phyloP scores from a whole-genome alignment of 2,329 filamentous ascomycete species.

The Sporothrix dimorphospora region DNA sequence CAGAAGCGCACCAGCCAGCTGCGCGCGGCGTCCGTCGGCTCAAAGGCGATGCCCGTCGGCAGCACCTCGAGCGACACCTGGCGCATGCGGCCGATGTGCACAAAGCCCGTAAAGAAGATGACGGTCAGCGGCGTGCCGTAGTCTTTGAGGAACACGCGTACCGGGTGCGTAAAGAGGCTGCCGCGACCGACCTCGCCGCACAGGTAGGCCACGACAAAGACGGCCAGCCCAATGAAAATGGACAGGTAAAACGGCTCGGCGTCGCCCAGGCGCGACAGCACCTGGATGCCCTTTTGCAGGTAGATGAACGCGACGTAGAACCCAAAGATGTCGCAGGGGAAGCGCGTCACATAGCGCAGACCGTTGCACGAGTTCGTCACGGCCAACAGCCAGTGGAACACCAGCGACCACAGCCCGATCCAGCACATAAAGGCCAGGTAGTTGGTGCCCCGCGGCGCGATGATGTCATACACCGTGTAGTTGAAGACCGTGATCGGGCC shows the following conservation, averaged over 20 bases:
- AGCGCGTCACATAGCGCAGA: constrained; percentile 86
- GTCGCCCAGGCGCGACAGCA: constrained; percentile 74
- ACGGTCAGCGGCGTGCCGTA: constrained; percentile 84
- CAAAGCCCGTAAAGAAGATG: constrained; percentile 87
- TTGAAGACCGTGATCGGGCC: constrained; percentile 93
- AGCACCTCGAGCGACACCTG: constrained; percentile 69
- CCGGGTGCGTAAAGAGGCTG: constrained; percentile 71
- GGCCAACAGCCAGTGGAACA: constrained; percentile 84
- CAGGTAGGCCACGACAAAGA: constrained; percentile 75
- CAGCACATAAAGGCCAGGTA: constrained; percentile 91
- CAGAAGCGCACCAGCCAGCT: constrained; percentile 82
- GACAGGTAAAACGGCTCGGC: constrained; percentile 75
- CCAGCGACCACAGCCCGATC: constrained; percentile 85
- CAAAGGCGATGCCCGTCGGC: constrained; percentile 77
- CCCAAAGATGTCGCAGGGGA: constrained; percentile 91
- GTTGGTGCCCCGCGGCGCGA: constrained; percentile 73
- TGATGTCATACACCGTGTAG: constrained; percentile 91
- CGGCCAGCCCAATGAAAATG: constrained; percentile 73
- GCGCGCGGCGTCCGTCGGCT: constrained; percentile 70
- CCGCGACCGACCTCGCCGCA: constrained; percentile 73
- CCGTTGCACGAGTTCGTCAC: constrained; percentile 85
- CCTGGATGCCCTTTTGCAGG: constrained; percentile 86
- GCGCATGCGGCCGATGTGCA: constrained; percentile 83
- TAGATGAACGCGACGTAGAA: constrained; percentile 95
- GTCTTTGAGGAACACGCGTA: constrained; percentile 84